phyloP scores from a whole-genome alignment of 2,329 filamentous ascomycete species.

The Calycina herbarum region DNA sequence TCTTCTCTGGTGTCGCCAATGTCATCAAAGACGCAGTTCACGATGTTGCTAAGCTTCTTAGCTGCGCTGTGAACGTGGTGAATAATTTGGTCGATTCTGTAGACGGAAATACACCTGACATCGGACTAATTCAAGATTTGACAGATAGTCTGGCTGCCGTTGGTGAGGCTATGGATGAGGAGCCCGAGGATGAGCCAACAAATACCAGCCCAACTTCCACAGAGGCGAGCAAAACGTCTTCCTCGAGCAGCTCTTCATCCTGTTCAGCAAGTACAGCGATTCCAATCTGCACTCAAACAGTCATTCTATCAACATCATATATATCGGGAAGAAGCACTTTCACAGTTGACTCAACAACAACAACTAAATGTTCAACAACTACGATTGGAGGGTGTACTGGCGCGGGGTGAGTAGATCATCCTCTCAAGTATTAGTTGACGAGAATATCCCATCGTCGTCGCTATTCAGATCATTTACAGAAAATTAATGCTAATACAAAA shows the following conservation, averaged over 20 bases:
- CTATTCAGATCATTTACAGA: not conserved
- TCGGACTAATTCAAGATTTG: conserved; percentile 9
- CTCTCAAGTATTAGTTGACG: not conserved
- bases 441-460: not conserved
- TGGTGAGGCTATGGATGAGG: conserved; percentile 10
- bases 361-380: conserved; percentile 9
- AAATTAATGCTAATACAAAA: not conserved
- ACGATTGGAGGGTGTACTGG: conserved; percentile 12
- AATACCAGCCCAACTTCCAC: conserved; percentile 9
- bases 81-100: conserved; percentile 17
- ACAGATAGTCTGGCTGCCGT: conserved; percentile 18
- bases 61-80: conserved; percentile 15
- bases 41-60: conserved; percentile 16
- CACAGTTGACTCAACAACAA: conserved; percentile 8
- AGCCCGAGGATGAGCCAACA: conserved; percentile 9
- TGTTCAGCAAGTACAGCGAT: conserved; percentile 12
- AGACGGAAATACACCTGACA: conserved; percentile 3
- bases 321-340: conserved; percentile 5
- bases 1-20: conserved; percentile 12
- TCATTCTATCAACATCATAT: conserved; percentile 13
- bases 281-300: conserved; percentile 13
- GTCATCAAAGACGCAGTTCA: conserved; percentile 8
- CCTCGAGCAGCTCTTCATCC: conserved; percentile 6
- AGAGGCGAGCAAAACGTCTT: not conserved
- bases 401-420: not conserved